Evolutionary conservation across 495 filamentous ascomycete species (phyloP).

Genomic region (Neurospora sp.): DNA sequence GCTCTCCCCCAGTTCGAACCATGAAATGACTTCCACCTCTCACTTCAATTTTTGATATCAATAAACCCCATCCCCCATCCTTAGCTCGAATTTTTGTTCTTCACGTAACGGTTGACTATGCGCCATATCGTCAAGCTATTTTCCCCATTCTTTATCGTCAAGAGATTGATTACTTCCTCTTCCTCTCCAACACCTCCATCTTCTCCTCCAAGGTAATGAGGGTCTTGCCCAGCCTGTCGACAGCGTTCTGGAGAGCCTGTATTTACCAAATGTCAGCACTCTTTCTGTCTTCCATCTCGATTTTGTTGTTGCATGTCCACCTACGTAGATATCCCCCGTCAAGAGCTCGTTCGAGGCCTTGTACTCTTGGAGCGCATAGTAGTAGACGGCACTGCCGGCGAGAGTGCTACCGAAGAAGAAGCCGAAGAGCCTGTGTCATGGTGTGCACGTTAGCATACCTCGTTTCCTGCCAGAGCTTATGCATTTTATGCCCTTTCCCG

Average conservation of each 20-base stretch:
- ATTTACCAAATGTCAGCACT: constrained; percentile 7
- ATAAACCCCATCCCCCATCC: background rate
- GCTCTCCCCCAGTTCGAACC: background rate
- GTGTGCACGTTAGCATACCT: background rate
- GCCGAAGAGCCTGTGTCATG: constrained; percentile 62
- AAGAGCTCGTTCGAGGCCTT: constrained; percentile 86
- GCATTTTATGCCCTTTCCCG: background rate
- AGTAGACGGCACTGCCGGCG: constrained; percentile 74
- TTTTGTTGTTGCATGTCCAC: constrained; percentile 20
- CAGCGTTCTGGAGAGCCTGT: constrained; percentile 79
- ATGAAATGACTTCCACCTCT: background rate
- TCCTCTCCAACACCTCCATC: constrained; percentile 53
- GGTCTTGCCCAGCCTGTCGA: constrained; percentile 75
- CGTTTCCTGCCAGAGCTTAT: background rate
- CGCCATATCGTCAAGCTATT: background rate
- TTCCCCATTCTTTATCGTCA: background rate
- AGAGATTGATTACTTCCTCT: constrained; percentile 29
- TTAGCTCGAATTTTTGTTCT: background rate
- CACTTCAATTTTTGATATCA: background rate
- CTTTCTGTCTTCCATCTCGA: background rate
- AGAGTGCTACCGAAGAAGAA: constrained; percentile 81
- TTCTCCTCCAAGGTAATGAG: constrained; percentile 73
- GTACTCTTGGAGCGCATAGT: constrained; percentile 88
- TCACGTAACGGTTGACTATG: background rate
- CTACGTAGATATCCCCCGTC: constrained; percentile 92